Base-by-base conservation (phyloP, 371 early-diverging fungal genomes). In the Rhizopus sp. region DNA sequence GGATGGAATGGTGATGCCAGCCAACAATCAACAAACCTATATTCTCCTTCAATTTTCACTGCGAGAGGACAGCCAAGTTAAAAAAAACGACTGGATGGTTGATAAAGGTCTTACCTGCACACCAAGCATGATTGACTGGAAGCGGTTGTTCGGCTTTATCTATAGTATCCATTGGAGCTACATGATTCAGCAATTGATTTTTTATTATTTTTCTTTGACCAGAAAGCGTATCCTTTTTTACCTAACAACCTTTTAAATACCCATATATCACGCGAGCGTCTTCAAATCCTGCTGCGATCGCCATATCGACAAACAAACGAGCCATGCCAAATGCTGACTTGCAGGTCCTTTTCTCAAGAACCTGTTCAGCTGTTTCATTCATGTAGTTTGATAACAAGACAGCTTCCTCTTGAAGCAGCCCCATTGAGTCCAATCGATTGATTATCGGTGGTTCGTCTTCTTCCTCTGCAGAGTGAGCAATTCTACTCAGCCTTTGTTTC, bases 1-100 rank as follows among this genome's bases (percentile, higher is more conserved):
- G 70, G 72, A 16, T 72, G 59, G 10, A 42, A 72, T 3, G 75
- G 75, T 9, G 82, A 85, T 1, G 82, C 82, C 6, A 86, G 64
- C 68, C 83, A 84, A 37, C 84, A 84, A 60, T 86, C 86, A 29
- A 86, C 72, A 49, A 86, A 74, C 5, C 84, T 70, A 41, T 86
- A 84, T 54, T 78, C 79, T 2, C 83, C 86, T 37, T 82, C 82
- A 12, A 86, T 73, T 56, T 82, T 78, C 7, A 86, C 82, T 68
- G 41, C 47, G 3, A 37, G 4, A 33, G 15, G 37, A 37, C 5
- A 50, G 34, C 12, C 16, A 16, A 23, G 33, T 13, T 13, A 37
- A 44, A 23, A 49, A 34, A 17, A 42, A 34, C n/a, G 29, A 4
- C 16, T 7, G 23, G 39, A 13, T 32, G 30, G 0, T 41, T 53